phyloP scores from a whole-genome alignment of 371 early-diverging fungal species.

The Mortierella sp. region DNA sequence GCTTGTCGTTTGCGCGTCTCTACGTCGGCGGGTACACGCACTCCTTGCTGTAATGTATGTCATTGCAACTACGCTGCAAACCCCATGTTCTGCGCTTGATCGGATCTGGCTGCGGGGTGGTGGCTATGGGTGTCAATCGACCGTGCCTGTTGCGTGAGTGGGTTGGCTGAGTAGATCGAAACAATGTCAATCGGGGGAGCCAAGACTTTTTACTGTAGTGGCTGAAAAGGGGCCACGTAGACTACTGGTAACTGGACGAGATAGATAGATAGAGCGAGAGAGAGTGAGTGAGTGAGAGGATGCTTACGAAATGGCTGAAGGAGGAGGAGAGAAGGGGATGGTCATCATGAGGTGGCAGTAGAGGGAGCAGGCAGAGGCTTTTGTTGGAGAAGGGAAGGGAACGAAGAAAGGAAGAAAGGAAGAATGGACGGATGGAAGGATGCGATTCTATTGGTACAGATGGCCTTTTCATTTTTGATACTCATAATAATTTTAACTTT shows the following conservation, averaged over 20 bases:
- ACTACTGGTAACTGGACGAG: not conserved
- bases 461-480: no score
- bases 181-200: not conserved
- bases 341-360: no score
- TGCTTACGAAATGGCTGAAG: no score
- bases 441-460: no score
- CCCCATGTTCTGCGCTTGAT: not conserved
- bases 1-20: not conserved
- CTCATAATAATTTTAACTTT: no score
- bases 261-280: no score
- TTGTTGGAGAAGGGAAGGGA: no score
- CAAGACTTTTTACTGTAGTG: not conserved
- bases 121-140: slow-evolving; percentile 8
- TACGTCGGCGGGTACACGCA: not conserved
- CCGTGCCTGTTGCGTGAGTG: not conserved
- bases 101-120: not conserved
- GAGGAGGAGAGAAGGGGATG: no score
- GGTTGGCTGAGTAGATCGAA: not conserved
- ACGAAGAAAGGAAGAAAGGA: no score
- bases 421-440: no score
- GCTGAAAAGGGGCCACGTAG: not conserved
- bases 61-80: not conserved
- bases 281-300: not conserved
- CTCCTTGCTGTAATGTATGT: not conserved
- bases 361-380: no score